A percentile compares a stretch with the other conserved stretches of the same genome.
These are phyloP conservation scores for Halophytophthora polymorphica DNA, from an alignment of 352 stramenopile genomes.

Conservation along the genomic window DNA sequence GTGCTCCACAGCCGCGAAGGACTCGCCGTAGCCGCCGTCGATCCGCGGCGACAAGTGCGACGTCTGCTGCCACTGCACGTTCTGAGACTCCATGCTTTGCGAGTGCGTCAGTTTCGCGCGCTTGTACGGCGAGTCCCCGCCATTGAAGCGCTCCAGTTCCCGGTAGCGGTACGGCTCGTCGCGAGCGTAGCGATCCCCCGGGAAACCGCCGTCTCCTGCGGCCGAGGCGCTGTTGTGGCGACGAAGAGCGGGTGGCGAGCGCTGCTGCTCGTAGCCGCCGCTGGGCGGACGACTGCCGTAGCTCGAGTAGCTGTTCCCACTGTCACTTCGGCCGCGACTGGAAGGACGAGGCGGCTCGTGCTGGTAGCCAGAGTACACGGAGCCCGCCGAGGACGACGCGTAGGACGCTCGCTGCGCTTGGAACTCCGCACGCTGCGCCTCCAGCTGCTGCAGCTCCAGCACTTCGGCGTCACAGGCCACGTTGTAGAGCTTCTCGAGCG, in stretches of 20 bases:
- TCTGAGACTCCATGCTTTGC: constrained; percentile 52
- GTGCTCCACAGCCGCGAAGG: constrained; percentile 31
- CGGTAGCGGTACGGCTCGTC: constrained; percentile 21
- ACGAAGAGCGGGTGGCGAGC: constrained; percentile 22
- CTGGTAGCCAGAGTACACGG: constrained; percentile 26
- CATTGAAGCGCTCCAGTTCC: constrained; percentile 16
- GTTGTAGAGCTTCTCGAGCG: constrained; percentile 49
- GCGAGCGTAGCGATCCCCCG: constrained; percentile 23
- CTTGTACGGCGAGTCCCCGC: constrained; percentile 24
- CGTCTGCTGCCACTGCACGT: constrained; percentile 34
- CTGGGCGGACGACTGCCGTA: constrained; percentile 18
- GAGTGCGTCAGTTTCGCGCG: constrained; percentile 59
- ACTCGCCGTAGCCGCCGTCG: constrained; percentile 13
- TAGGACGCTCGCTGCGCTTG: constrained; percentile 23
- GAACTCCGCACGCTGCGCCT: constrained; percentile 45
- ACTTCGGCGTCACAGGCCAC: constrained; percentile 56
- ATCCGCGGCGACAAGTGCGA: constrained; percentile 26
- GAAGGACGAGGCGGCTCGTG: constrained; percentile 12
- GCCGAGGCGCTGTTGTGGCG: constrained; percentile 46
- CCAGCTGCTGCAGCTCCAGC: constrained; percentile 47
- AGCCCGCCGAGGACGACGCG: constrained; percentile 24
- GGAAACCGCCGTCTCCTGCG: constrained; percentile 15
- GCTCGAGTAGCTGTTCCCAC: constrained; percentile 22
- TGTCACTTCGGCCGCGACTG: constrained; percentile 16
- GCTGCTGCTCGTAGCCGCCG: constrained; percentile 16